Conservation (phyloP, 257 asterid species). For the Scutellaria galericulata region DNA sequence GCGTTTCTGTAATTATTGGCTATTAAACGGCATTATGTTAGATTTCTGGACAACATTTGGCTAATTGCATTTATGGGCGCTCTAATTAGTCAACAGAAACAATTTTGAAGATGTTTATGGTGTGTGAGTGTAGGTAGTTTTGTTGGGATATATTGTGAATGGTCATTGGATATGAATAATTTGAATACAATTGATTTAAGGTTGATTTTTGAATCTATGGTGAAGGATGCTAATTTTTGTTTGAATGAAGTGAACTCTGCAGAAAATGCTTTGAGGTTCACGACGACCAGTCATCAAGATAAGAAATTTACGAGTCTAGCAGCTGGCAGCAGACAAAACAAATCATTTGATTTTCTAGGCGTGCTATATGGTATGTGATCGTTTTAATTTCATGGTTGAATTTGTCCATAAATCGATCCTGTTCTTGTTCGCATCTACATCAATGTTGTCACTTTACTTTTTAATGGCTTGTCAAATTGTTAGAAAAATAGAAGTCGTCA, state of each 20-base stretch:
- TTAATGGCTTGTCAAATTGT: neutral
- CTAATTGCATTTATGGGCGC: too few species aligned
- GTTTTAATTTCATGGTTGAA: neutral
- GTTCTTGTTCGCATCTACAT: neutral
- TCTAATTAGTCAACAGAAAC: too few species aligned
- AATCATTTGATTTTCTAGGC: constrained; percentile 51
- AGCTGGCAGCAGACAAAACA: constrained; percentile 38
- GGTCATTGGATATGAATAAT: neutral
- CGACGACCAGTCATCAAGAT: constrained; percentile 25
- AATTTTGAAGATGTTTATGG: constrained; percentile 19
- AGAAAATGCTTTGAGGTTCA: constrained; percentile 41
- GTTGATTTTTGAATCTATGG: neutral
- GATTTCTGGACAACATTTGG: neutral
- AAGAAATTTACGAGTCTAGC: constrained; percentile 35
- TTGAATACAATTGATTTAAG: constrained; percentile 1
- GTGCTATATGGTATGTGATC: constrained; percentile 50
- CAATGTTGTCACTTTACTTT: neutral
- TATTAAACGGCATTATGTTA: neutral
- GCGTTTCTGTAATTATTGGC: neutral
- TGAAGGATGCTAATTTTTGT: neutral
- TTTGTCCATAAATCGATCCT: neutral
- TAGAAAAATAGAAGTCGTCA: too few species aligned
- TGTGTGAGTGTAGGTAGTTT: neutral
- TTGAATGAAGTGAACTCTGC: constrained; percentile 23
- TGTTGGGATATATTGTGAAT: neutral